Evolutionary conservation across 306 rosid genomes (phyloP), one percentile per base, ranked within the genome.

Genomic region (Fagus sylvatica): DNA sequence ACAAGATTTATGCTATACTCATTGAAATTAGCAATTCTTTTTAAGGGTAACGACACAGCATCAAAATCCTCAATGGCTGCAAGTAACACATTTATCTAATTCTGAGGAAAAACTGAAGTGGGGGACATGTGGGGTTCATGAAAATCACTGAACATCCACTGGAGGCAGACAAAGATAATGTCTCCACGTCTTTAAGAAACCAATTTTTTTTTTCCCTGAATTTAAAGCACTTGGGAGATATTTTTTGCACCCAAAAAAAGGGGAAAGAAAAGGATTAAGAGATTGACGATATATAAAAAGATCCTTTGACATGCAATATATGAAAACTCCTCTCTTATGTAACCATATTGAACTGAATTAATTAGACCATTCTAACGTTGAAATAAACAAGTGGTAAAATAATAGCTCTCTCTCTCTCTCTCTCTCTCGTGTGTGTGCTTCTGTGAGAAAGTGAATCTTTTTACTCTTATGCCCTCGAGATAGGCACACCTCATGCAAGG

Each of bases 91-190:
- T 61, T 12, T 61, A 33, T 61, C 68, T 33, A 11, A 6, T 33
- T 55, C 2, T 71, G 48, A 73, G 60, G 53, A 80, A 72, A 71
- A 42, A 76, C 67, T 33, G 7, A 83, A 79, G 87, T 89, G 88
- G 91, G 87, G 71, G 49, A 83, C 91, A 87, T 60, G 91, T 89
- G 85, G 88, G 91, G 91, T 83, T 74, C 48, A 43, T 46, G 33
- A 75, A 76, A 78, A 77, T 78, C 69, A 74, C 81, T 55, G 33
- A 33, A 53, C 74, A 77, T 69, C 66, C 56, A 42, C 69, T 79
- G 83, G 83, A 84, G 87, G 85, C 74, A 79, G 84, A 81, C 87
- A 87, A 79, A 80, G 88, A 88, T 84, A 80, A 72, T 59, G 77
- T 69, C 80, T 77, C 73, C 46, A 36, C 16, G 71, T 74, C 78